Conservation (phyloP, 2,329 filamentous ascomycete genomes). For the Lasiodiplodia citricola region DNA sequence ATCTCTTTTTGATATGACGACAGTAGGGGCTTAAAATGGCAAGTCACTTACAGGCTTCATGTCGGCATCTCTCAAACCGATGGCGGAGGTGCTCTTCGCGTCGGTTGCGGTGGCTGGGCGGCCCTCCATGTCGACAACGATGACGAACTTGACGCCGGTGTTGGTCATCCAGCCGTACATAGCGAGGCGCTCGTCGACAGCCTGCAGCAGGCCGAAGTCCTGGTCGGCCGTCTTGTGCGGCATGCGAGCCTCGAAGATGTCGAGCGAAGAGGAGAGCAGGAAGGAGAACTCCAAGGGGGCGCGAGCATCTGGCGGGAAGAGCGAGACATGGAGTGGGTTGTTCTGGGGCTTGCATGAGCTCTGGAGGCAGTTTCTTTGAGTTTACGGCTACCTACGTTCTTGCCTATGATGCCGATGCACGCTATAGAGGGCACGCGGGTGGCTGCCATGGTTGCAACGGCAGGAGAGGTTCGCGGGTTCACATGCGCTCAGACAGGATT, state of each 20-base stretch:
- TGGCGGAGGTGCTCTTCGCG: slow-evolving; percentile 50
- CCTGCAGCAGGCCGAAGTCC: slow-evolving; percentile 90
- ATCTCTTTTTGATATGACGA: not conserved
- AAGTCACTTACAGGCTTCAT: slow-evolving; percentile 71
- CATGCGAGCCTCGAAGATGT: slow-evolving; percentile 88
- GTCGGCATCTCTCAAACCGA: slow-evolving; percentile 83
- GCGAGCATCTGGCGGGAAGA: slow-evolving; percentile 78
- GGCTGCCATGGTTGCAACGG: slow-evolving; percentile 45
- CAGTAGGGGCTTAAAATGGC: not conserved
- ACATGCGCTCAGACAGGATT: slow-evolving; percentile 12
- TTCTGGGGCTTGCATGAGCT: slow-evolving; percentile 64
- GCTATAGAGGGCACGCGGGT: slow-evolving; percentile 74
- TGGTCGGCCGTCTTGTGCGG: slow-evolving; percentile 75
- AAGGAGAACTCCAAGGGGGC: slow-evolving; percentile 89
- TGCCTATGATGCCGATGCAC: slow-evolving; percentile 91
- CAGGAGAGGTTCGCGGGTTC: not conserved
- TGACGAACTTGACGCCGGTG: slow-evolving; percentile 88
- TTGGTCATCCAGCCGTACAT: slow-evolving; percentile 97
- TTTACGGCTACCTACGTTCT: slow-evolving; percentile 67
- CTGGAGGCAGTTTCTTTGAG: slow-evolving; percentile 11
- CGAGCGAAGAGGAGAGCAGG: slow-evolving; percentile 86
- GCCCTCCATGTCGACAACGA: slow-evolving; percentile 89
- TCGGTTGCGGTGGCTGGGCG: slow-evolving; percentile 52
- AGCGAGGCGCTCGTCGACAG: slow-evolving; percentile 88
- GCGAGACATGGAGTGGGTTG: slow-evolving; percentile 90